Conservation (phyloP, 83 land plant genomes). For the Thuja plicata region DNA sequence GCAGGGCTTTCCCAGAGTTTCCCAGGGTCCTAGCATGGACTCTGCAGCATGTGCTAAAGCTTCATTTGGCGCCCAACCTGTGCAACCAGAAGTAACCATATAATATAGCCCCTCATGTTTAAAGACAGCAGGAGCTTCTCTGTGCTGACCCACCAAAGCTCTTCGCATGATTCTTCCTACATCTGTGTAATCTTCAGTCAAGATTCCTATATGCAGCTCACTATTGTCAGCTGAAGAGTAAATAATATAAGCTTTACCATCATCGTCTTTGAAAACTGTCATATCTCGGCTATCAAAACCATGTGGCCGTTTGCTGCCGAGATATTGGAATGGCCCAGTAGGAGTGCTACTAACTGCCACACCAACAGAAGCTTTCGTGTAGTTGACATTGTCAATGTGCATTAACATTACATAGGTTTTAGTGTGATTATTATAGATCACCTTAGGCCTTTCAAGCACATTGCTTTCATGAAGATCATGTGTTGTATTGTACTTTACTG, state of each 20-base stretch:
- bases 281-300: slow-evolving; percentile 92
- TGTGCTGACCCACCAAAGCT: slow-evolving; percentile 67
- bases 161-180: slow-evolving; percentile 53
- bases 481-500: slow-evolving; percentile 21
- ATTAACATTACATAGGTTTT: slow-evolving; percentile 93
- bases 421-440: slow-evolving; percentile 75
- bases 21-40: slow-evolving; percentile 98
- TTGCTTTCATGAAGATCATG: slow-evolving; percentile 29
- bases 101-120: slow-evolving; percentile 79
- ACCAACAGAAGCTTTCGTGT: slow-evolving; percentile 91
- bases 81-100: slow-evolving; percentile 97
- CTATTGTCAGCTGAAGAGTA: slow-evolving; percentile 92
- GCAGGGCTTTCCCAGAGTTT: slow-evolving; percentile 91
- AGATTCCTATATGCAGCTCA: slow-evolving; percentile 83
- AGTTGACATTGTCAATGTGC: slow-evolving; percentile 93
- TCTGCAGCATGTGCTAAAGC: slow-evolving; percentile 93
- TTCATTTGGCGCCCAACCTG: slow-evolving; percentile 93
- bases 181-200: slow-evolving; percentile 79
- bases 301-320: slow-evolving; percentile 84
- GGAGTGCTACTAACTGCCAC: slow-evolving; percentile 82
- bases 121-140: slow-evolving; percentile 96
- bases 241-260: slow-evolving; percentile 78
- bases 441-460: slow-evolving; percentile 77
- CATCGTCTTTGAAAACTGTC: slow-evolving; percentile 93
- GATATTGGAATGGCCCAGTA: slow-evolving; percentile 84